Evolutionary conservation across 768 basidiomycete species (phyloP).

Genomic region (Gloeostereum incarnatum): DNA sequence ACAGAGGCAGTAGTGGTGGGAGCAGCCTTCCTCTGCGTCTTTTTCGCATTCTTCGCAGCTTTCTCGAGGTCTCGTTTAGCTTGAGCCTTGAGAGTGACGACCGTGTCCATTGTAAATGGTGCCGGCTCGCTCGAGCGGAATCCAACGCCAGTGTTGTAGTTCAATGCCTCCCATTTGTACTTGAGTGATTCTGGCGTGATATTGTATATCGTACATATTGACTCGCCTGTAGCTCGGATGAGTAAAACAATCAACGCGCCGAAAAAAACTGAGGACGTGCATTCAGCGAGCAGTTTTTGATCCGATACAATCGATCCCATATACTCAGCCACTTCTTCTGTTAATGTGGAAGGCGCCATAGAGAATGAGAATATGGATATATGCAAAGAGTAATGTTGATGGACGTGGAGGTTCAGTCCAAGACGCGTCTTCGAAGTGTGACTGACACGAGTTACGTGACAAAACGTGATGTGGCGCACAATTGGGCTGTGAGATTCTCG

Average conservation of each 20-base stretch:
- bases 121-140: constrained; percentile 23
- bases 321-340: constrained; percentile 15
- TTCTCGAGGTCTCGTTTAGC: constrained; percentile 35
- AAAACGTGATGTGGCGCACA: no score
- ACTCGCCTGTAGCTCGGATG: constrained; percentile 35
- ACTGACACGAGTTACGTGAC: no score
- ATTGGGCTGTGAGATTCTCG: no score
- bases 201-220: constrained; percentile 56
- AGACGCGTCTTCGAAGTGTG: no score
- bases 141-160: constrained; percentile 15
- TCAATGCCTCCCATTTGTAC: constrained; percentile 65
- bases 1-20: constrained; percentile 20
- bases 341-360: background rate
- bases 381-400: background rate
- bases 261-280: constrained; percentile 21
- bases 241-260: background rate
- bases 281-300: constrained; percentile 40
- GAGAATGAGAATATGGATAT: background rate
- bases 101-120: constrained; percentile 38
- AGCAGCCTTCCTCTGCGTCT: constrained; percentile 19
- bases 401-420: no score
- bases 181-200: constrained; percentile 40
- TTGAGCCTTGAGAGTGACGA: constrained; percentile 33
- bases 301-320: constrained; percentile 23
- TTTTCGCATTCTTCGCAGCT: constrained; percentile 21